These are phyloP conservation scores for Jamesozyma jinghongensis DNA, from an alignment of 805 yeast species.

Conservation along the genomic window DNA sequence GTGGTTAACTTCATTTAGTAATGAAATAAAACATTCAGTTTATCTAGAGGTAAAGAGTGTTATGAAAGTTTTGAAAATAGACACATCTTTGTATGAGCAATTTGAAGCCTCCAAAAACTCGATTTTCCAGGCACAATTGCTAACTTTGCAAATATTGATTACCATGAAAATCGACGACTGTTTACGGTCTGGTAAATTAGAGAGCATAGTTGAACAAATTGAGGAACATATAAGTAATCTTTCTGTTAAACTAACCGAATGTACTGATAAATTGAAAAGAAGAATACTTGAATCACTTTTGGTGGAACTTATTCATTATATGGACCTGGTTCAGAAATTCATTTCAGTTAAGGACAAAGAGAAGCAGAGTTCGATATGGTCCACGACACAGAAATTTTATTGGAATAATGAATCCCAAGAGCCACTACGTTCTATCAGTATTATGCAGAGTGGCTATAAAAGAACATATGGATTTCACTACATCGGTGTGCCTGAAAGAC, in stretches of 20 bases:
- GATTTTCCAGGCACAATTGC: not conserved
- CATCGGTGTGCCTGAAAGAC: conserved; percentile 59
- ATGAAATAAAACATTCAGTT: conserved; percentile 27
- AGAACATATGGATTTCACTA: conserved; percentile 75
- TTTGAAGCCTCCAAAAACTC: not conserved
- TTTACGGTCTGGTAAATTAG: not conserved
- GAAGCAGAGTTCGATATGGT: conserved; percentile 33
- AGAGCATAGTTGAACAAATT: not conserved
- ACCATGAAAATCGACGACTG: not conserved
- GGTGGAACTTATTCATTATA: conserved; percentile 57
- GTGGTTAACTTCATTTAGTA: conserved; percentile 56
- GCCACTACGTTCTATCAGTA: conserved; percentile 30
- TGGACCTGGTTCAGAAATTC: conserved; percentile 31
- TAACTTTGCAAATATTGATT: not conserved
- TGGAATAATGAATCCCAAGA: conserved; percentile 24
- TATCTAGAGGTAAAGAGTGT: not conserved
- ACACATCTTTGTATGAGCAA: not conserved
- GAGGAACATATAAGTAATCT: not conserved
- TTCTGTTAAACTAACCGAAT: not conserved
- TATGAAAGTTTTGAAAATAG: not conserved
- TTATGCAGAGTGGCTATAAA: conserved; percentile 44
- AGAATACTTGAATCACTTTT: conserved; percentile 51
- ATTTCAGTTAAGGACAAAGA: not conserved
- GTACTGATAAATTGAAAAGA: conserved; percentile 15
- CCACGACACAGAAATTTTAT: conserved; percentile 43